A percentile compares a stretch with the other conserved stretches of the same genome.
phyloP scores from a whole-genome alignment of 2,329 filamentous ascomycete genomes.

The Fusarium secorum region DNA sequence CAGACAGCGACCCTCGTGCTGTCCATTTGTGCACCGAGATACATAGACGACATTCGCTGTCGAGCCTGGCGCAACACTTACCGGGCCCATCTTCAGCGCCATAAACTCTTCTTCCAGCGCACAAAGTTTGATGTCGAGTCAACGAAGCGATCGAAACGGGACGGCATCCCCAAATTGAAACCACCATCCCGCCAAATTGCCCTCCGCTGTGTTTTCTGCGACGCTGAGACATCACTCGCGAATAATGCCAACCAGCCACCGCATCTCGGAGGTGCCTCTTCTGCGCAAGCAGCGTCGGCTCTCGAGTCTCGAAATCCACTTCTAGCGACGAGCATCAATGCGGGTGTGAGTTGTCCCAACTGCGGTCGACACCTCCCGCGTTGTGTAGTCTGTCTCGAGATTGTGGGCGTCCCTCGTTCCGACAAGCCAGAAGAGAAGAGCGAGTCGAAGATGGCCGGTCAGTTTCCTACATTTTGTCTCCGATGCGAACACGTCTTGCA shows the following conservation, averaged over 20 bases:
- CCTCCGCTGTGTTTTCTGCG: slow-evolving; percentile 80
- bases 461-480: slow-evolving; percentile 74
- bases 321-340: slow-evolving; percentile 63
- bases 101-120: slow-evolving; percentile 76
- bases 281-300: slow-evolving; percentile 36
- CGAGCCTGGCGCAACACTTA: slow-evolving; percentile 77
- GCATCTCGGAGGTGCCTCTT: slow-evolving; percentile 15
- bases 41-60: slow-evolving; percentile 79
- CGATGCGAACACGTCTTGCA: slow-evolving; percentile 74
- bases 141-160: slow-evolving; percentile 71
- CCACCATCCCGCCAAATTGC: slow-evolving; percentile 74
- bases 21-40: slow-evolving; percentile 76
- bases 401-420: slow-evolving; percentile 70
- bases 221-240: slow-evolving; percentile 63
- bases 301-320: slow-evolving; percentile 61
- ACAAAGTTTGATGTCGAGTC: slow-evolving; percentile 82
- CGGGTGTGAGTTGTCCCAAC: slow-evolving; percentile 70
- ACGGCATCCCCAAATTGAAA: slow-evolving; percentile 54
- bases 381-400: slow-evolving; percentile 72
- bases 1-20: slow-evolving; percentile 81
- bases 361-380: slow-evolving; percentile 72
- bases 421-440: slow-evolving; percentile 62
- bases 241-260: slow-evolving; percentile 43
- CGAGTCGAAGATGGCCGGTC: slow-evolving; percentile 59
- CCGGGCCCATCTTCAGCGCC: slow-evolving; percentile 74